Evolutionary conservation across 2,329 filamentous ascomycete species (phyloP).

Genomic region (Aspergillus nomiae): DNA sequence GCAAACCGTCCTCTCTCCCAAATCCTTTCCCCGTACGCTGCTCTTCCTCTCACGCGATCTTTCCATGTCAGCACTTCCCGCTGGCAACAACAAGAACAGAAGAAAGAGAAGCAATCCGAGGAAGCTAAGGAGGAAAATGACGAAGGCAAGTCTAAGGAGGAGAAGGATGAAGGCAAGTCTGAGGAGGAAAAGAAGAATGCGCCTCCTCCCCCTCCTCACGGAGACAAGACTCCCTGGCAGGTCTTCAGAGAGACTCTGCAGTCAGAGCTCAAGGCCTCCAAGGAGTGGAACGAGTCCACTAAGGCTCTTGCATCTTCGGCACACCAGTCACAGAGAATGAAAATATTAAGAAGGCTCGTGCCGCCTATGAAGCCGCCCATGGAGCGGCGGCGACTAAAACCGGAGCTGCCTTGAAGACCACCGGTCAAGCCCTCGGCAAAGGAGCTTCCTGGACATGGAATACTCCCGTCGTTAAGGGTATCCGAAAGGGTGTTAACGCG

Average conservation of each 20-base stretch:
- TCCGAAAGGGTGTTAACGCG: constrained; percentile 80
- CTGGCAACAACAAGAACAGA: constrained; percentile 36
- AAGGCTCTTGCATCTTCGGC: constrained; percentile 89
- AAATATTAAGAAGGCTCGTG: constrained; percentile 78
- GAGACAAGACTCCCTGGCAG: constrained; percentile 98
- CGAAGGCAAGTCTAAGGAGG: constrained; percentile 13
- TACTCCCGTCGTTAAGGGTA: constrained; percentile 86
- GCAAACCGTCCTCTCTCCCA: constrained; percentile 27
- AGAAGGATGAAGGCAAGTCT: constrained; percentile 26
- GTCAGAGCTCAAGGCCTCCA: constrained; percentile 90
- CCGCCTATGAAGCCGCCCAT: constrained; percentile 84
- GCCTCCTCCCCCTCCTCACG: constrained; percentile 85
- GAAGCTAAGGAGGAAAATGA: constrained; percentile 11
- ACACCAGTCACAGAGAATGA: constrained; percentile 89
- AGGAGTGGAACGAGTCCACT: constrained; percentile 98
- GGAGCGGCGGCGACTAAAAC: constrained; percentile 79
- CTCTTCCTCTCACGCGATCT: constrained; percentile 38
- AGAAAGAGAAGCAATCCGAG: constrained; percentile 46
- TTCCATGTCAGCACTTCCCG: constrained; percentile 38
- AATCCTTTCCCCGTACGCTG: constrained; percentile 37
- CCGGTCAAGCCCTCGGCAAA: constrained; percentile 83
- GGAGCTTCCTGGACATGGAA: constrained; percentile 98
- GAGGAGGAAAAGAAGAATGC: constrained; percentile 55
- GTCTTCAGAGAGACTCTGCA: constrained; percentile 98
- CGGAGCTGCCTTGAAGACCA: constrained; percentile 78